Evolutionary conservation across 768 basidiomycete genomes (phyloP).

Genomic region (Lactifluus pinguis): DNA sequence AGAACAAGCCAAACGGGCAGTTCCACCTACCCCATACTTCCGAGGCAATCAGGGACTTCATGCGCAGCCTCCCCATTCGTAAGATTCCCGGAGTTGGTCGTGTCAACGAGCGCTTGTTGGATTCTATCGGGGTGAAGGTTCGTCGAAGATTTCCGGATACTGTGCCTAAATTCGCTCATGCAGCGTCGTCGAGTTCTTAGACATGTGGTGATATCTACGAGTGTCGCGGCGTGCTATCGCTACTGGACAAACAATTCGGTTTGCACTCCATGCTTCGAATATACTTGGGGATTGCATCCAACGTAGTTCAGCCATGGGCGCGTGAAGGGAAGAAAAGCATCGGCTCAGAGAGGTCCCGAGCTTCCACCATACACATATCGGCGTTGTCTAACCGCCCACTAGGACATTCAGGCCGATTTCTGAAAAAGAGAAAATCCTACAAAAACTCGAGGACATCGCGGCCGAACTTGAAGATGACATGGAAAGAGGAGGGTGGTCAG

Average conservation of each 20-base stretch:
- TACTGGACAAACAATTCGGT: constrained; percentile 88
- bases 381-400: neutral
- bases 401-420: constrained; percentile 72
- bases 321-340: constrained; percentile 88
- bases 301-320: constrained; percentile 62
- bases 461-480: constrained; percentile 77
- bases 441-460: constrained; percentile 74
- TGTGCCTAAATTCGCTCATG: neutral
- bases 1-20: constrained; percentile 96
- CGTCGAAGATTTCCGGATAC: constrained; percentile 6
- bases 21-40: constrained; percentile 64
- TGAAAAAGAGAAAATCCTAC: constrained; percentile 56
- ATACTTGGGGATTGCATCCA: constrained; percentile 82
- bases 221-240: constrained; percentile 59
- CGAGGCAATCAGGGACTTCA: constrained; percentile 60
- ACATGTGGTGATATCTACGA: constrained; percentile 85
- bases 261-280: constrained; percentile 65
- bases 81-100: constrained; percentile 86
- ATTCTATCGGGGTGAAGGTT: constrained; percentile 82
- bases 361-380: neutral
- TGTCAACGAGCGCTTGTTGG: constrained; percentile 80
- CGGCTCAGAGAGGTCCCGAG: constrained; percentile 69
- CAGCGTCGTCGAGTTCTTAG: constrained; percentile 29
- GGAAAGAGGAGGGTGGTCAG: constrained; percentile 69
- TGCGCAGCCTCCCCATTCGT: constrained; percentile 73